Base-by-base conservation (phyloP, 176 grass and related monocot genomes). In the Oryza punctata region DNA sequence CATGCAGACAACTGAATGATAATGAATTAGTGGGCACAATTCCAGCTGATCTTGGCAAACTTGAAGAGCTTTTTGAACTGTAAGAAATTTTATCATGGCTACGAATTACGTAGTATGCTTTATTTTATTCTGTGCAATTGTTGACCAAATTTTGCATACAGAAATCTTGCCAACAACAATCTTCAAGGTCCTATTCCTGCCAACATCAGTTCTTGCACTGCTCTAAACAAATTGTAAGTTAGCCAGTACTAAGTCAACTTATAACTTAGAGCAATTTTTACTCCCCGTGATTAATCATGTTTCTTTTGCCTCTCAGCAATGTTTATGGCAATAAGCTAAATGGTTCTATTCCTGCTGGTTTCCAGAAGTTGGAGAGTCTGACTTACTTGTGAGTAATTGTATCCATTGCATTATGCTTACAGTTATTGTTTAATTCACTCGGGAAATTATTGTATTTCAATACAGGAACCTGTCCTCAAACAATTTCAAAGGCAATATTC, bases 141-240 rank as follows among this genome's bases (percentile, higher is more conserved):
- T 43, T 87, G 49, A 87, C 64, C 24, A 72, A 28, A 54, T 89
- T 40, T 52, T 43, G 76, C 14, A 9, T 76, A 9, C 54, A 99
- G 97, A 83, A 96, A 99, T 89, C 91, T 99, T 80, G 97, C 97
- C 40, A 96, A 94, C 69, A 99, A 99, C 83, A 92, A 92, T 63
- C 89, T 99, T 37, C 86, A 91, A 52, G 93, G 93, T 25, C 91
- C 85, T 79, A 99, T 99, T 94, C 97, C 97, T 28, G 57, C 86
- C 69, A 95, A 91, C 78, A 94, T 99, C 78, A 99, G 97, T 72
- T 99, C 86, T 23, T 99, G 93, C 68, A 96, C 89, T 67, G 97
- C 97, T 70, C 72, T 99, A 43, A 99, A 99, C 85, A 99, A 99
- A 88, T 92, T 99, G 97, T 99, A 87, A 96, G 93, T 87, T 82